Conservation (phyloP, 495 filamentous ascomycete species). For the Podospora pseudopauciseta region DNA sequence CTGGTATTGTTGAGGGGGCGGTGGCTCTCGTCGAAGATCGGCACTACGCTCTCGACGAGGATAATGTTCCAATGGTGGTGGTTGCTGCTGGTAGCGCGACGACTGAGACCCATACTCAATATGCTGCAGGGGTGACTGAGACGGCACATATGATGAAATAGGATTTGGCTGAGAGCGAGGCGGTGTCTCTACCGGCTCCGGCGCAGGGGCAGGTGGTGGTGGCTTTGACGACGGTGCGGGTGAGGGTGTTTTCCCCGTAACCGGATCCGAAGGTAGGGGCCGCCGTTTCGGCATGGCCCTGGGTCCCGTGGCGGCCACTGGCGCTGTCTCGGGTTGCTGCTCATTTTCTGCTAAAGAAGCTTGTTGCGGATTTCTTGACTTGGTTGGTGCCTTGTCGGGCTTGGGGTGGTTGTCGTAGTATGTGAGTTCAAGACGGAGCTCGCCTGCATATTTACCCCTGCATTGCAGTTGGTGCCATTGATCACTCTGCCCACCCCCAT, state of each 20-base stretch:
- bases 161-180: slow-evolving; percentile 37
- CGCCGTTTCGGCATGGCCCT: slow-evolving; percentile 58
- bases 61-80: slow-evolving; percentile 26
- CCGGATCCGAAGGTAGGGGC: slow-evolving; percentile 71
- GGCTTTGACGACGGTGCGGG: slow-evolving; percentile 28
- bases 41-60: slow-evolving; percentile 24
- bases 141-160: slow-evolving; percentile 21
- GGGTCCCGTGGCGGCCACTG: slow-evolving; percentile 42
- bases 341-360: slow-evolving; percentile 2
- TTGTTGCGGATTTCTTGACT: slow-evolving; percentile 37
- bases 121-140: slow-evolving; percentile 43
- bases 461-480: slow-evolving; percentile 83
- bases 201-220: slow-evolving; percentile 34
- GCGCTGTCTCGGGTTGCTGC: slow-evolving; percentile 27
- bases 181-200: slow-evolving; percentile 41
- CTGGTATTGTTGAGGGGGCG: slow-evolving; percentile 30
- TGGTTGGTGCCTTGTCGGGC: slow-evolving; percentile 58
- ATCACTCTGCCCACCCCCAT: slow-evolving; percentile 87
- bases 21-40: slow-evolving; percentile 31
- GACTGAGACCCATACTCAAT: slow-evolving; percentile 40
- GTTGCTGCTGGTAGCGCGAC: slow-evolving; percentile 33
- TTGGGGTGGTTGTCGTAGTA: slow-evolving; percentile 90
- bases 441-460: slow-evolving; percentile 91
- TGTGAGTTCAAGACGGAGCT: slow-evolving; percentile 91
- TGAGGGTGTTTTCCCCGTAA: slow-evolving; percentile 45